Base-by-base conservation (phyloP, 352 stramenopile genomes). In the Phytophthora citricola region DNA sequence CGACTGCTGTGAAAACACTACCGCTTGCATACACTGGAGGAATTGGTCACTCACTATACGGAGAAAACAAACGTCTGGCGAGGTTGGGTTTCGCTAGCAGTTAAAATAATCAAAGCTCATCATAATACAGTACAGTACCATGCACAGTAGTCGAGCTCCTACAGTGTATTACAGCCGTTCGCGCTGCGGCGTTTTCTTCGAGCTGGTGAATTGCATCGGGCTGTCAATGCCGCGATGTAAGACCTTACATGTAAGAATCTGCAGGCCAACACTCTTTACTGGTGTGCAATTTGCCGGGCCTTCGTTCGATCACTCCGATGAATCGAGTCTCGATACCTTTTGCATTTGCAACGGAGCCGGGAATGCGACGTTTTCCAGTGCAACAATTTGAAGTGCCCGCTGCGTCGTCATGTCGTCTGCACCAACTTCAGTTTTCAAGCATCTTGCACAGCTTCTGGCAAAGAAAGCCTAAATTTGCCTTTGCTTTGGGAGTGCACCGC, bases 361-460 rank as follows among this genome's bases (percentile, higher is more conserved):
- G 48, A 65, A 61, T 62, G 49, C 63, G 63, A 58, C 44, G 63
- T 66, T 66, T 58, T 44, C 48, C 27, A 24, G 48, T 45, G 41
- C 51, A 54, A 54, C 12, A 45, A 29, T 39, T 56, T 59, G 53
- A 51, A 52, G 48, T 61, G 46, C 47, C 26, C 43, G 10, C 29
- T 39, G 47, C 17, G 43, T 67, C 36, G 63, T 67, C 56, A 15
- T 4, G 43, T 71, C 36, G 63, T 62, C 20, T 12, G 46, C 48
- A 29, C 15, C 41, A 71, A 68, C 64, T 66, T 71, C 56, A 71
- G 63, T 66, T 71, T 71, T 67, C 43, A 62, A 58, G 46, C 40
- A 54, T 36, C 8, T 34, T 32, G 48, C 31, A 32, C 46, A 58
- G 58, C 40, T 38, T 49, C 15, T 10, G 8, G 27, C n/a, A 68